phyloP scores from a whole-genome alignment of 75 land plant genomes.

The Pinus albicaulis region DNA sequence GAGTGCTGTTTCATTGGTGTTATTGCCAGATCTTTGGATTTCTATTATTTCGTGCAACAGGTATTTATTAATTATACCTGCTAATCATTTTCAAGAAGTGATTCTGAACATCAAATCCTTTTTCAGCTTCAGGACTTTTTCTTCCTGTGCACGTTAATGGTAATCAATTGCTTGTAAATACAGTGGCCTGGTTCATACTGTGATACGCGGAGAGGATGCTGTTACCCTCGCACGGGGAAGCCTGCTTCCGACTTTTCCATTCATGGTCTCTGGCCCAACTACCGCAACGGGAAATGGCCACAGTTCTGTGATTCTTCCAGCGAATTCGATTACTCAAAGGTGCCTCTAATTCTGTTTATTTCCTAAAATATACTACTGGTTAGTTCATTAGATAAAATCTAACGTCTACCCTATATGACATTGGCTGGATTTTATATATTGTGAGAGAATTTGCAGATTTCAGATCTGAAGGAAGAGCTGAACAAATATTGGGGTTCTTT shows the following conservation, averaged over 20 bases:
- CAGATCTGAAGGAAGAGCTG: conserved; percentile 20
- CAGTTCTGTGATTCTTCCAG: conserved; percentile 41
- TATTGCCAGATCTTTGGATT: conserved; percentile 36
- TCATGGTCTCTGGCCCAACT: conserved; percentile 94
- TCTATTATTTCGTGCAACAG: conserved; percentile 71
- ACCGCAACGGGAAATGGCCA: conserved; percentile 71
- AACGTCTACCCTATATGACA: no score
- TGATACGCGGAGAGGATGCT: conserved; percentile 55
- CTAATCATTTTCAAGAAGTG: no score
- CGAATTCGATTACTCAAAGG: conserved; percentile 51
- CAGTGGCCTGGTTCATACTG: conserved; percentile 98
- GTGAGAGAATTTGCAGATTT: conserved; percentile 9
- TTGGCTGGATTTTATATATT: no score
- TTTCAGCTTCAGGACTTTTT: no score
- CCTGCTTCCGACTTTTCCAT: conserved; percentile 74
- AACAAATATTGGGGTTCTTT: conserved; percentile 41
- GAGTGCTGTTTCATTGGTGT: background rate
- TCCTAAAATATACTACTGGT: no score
- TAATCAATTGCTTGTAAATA: background rate
- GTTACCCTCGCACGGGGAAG: conserved; percentile 67
- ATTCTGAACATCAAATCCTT: no score
- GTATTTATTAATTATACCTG: conserved; percentile 9
- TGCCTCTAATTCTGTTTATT: conserved; percentile 1
- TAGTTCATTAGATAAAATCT: no score
- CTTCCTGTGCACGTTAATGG: no score